phyloP scores from a whole-genome alignment of 169 alveolate species.

The Hepatocystis sp. region DNA sequence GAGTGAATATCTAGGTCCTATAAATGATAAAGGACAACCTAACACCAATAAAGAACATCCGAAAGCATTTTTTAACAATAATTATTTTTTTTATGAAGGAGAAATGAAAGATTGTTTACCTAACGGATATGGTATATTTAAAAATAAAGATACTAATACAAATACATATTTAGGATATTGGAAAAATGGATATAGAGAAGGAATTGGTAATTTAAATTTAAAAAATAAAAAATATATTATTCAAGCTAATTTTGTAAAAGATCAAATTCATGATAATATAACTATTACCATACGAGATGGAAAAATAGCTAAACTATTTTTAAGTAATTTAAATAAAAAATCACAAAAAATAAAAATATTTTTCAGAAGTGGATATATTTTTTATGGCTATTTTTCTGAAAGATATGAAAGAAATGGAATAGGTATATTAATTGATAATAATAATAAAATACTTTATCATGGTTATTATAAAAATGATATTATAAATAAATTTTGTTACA shows the following conservation, averaged over 20 bases:
- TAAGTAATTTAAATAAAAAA: conserved; percentile 25
- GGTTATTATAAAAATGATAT: conserved; percentile 76
- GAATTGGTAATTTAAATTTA: conserved; percentile 46
- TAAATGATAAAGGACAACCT: conserved; percentile 70
- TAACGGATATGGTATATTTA: conserved; percentile 73
- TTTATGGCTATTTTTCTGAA: conserved; percentile 54
- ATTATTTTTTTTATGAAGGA: conserved; percentile 63
- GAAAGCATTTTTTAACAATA: conserved; percentile 64
- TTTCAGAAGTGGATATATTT: conserved; percentile 70
- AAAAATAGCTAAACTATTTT: conserved; percentile 42
- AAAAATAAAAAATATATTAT: conserved; percentile 57
- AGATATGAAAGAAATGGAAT: conserved; percentile 64
- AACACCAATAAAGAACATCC: conserved; percentile 64
- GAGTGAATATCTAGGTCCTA: conserved; percentile 73
- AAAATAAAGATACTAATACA: conserved; percentile 55
- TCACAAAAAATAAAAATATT: conserved; percentile 54
- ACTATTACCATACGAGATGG: conserved; percentile 54
- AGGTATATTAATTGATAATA: conserved; percentile 69
- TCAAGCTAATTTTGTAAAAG: conserved; percentile 61
- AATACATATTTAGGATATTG: conserved; percentile 72
- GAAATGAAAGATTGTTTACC: conserved; percentile 74
- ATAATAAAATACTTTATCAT: conserved; percentile 75
- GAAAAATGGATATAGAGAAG: conserved; percentile 77
- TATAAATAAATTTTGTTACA: conserved; percentile 69
- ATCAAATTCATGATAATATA: conserved; percentile 49